Conservation (phyloP, 129 eudicot species). For the Helianthus annuus region HanXRQr2.0-SUNRISE NC_035438.2:5219989-5220488, state of each 20-base stretch:
- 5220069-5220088: neutral
- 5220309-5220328: no score
- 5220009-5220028: slow-evolving; percentile 68
- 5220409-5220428: slow-evolving; percentile 89
- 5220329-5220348: no score
- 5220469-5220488: neutral
- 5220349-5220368: slow-evolving; percentile 43
- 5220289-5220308: neutral
- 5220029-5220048: slow-evolving; percentile 67
- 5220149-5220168: neutral
- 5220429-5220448: slow-evolving; percentile 16
- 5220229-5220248: slow-evolving; percentile 85
- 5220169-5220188: slow-evolving; percentile 71
- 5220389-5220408: slow-evolving; percentile 57
- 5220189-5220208: slow-evolving; percentile 67
- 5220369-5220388: slow-evolving; percentile 68
- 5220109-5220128: slow-evolving; percentile 10
- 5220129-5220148: neutral
- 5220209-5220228: slow-evolving; percentile 78
- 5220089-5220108: neutral
- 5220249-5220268: slow-evolving; percentile 68
- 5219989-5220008: slow-evolving; percentile 80
- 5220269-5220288: slow-evolving; percentile 84
- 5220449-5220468: neutral
- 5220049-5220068: slow-evolving; percentile 10